Base-by-base conservation (phyloP, 805 yeast genomes). In the Ogataea philodendri region DNA sequence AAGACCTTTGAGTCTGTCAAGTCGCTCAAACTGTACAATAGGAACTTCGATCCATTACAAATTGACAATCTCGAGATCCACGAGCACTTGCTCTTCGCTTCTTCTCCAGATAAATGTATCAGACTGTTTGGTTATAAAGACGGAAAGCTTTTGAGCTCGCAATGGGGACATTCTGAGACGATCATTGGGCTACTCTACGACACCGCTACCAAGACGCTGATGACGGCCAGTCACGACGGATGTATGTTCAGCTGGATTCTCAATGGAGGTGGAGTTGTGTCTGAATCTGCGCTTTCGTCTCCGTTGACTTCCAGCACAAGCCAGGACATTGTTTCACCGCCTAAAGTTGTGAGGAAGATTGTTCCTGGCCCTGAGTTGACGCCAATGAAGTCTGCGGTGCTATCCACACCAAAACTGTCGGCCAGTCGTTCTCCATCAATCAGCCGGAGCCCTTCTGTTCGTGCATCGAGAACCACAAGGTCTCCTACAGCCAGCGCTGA, bases 111-210 rank as follows among this genome's bases (percentile, higher is more conserved):
- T 52, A 78, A 77, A 51, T 71, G 83, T 17, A 55, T 82, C 2
- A 57, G 84, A 15, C 47, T 66, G 2, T 78, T 71, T 49, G 64
- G 65, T 18, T 70, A 66, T 42, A 37, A 48, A 1, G 63, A 62
- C 6, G 82, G 80, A 1, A 70, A 60, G 32, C 66, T 66, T 7
- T 27, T 76, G 7, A 65, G 74, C 6, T 63, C 70, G 0, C 71
- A 66, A 30, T 81, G 83, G 82, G 89, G 76, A 0, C 80, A 74
- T 44, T 67, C 78, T 1, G 78, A 78, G 24, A 55, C 69, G 1
- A 66, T 78, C 5, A 52, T 72, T 9, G 71, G 74, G 0, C 38
- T 80, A 13, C 42, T 56, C 6, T 35, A 60, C 10, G 42, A 49
- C 4, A 39, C 38, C 2, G 26, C 29, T n/a, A n/a, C 26, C 9